Conservation (phyloP, 306 rosid species). For the Castanea crenata region DNA sequence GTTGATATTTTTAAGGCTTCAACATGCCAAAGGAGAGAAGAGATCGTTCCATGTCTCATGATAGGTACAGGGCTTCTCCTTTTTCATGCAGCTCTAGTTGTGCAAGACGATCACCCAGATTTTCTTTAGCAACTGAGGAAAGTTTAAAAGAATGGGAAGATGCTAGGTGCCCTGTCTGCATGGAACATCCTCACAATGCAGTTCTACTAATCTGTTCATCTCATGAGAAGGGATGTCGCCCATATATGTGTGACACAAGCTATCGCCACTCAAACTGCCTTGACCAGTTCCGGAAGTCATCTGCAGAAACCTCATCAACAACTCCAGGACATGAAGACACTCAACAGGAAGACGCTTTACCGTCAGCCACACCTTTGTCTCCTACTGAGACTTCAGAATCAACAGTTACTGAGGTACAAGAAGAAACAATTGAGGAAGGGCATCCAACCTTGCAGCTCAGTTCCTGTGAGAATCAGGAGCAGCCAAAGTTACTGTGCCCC, state of each 20-base stretch:
- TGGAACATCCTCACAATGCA: slow-evolving; percentile 99
- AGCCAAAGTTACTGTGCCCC: slow-evolving; percentile 74
- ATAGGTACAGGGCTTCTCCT: slow-evolving; percentile 71
- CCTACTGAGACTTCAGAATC: slow-evolving; percentile 37
- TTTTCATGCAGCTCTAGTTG: slow-evolving; percentile 76
- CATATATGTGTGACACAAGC: slow-evolving; percentile 98
- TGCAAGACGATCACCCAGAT: slow-evolving; percentile 40
- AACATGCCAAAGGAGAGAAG: slow-evolving; percentile 95
- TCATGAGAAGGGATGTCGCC: slow-evolving; percentile 89
- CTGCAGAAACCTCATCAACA: slow-evolving; percentile 45
- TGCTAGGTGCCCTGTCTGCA: slow-evolving; percentile 93
- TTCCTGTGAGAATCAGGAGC: slow-evolving; percentile 63
- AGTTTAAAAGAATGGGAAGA: slow-evolving; percentile 90
- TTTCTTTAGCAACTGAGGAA: slow-evolving; percentile 54
- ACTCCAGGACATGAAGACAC: slow-evolving; percentile 40
- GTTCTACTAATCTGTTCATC: slow-evolving; percentile 93
- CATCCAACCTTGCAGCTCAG: slow-evolving; percentile 42
- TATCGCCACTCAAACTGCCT: slow-evolving; percentile 97
- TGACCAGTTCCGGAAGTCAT: slow-evolving; percentile 90
- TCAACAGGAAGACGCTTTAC: slow-evolving; percentile 48
- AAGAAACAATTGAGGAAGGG: slow-evolving; percentile 47
- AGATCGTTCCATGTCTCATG: slow-evolving; percentile 75
- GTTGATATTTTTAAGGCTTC: slow-evolving; percentile 7
- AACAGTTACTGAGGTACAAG: slow-evolving; percentile 40
- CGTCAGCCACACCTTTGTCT: slow-evolving; percentile 24